Percentiles rank a stretch among this genome's conserved stretches.
Evolutionary conservation across 1,284 basidiomycete genomes (phyloP).

Genomic region (Cryptococcus sp.): DNA sequence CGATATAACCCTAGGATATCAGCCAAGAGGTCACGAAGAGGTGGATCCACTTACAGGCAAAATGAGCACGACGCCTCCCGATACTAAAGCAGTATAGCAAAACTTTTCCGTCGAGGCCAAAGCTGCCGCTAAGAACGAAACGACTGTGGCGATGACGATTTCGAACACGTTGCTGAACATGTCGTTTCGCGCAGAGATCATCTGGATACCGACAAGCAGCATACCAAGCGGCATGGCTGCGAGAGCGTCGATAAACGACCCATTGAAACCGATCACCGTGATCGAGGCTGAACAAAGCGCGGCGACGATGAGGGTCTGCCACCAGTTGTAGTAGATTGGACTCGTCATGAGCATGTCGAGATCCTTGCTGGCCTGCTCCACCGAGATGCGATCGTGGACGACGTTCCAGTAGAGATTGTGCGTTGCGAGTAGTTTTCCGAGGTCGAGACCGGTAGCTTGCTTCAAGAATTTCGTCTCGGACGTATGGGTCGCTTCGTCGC

Average conservation of each 20-base stretch:
- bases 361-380: conserved; percentile 67
- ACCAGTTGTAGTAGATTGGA: conserved; percentile 58
- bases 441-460: conserved; percentile 66
- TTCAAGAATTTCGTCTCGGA: conserved; percentile 79
- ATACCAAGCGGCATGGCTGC: conserved; percentile 71
- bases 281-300: conserved; percentile 78
- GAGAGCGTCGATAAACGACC: conserved; percentile 67
- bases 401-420: conserved; percentile 80
- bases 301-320: conserved; percentile 67
- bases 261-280: conserved; percentile 49
- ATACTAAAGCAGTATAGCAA: conserved; percentile 81
- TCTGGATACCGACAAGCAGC: conserved; percentile 70
- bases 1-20: conserved; percentile 58
- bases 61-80: conserved; percentile 78
- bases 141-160: conserved; percentile 73
- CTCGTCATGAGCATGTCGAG: conserved; percentile 69
- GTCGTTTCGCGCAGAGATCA: conserved; percentile 68
- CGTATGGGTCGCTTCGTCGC: conserved; percentile 76
- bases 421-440: conserved; percentile 70
- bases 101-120: conserved; percentile 65
- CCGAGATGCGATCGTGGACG: conserved; percentile 78
- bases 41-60: conserved; percentile 58
- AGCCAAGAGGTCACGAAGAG: background rate
- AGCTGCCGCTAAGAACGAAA: conserved; percentile 71
- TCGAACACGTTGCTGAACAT: conserved; percentile 75